These are phyloP conservation scores for Avena sativa DNA, from an alignment of 176 grass and related monocot genomes.

Conservation along the genomic window DNA sequence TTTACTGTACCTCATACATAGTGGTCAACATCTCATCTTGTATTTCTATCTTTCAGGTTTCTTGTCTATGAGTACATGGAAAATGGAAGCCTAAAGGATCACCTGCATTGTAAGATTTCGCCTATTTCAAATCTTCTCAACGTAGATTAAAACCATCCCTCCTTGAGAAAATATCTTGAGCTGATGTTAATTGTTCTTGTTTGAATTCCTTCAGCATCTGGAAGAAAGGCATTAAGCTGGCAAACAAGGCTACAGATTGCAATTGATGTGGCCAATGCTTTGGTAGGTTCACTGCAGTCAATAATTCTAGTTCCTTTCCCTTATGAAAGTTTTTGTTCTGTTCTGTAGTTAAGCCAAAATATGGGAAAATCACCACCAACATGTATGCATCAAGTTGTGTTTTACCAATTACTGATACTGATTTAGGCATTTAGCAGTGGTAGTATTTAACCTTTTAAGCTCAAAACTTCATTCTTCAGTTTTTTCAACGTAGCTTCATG, in stretches of 20 bases:
- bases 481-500: neutral
- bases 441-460: neutral
- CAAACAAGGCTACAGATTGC: conserved; percentile 82
- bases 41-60: conserved; percentile 63
- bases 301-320: conserved; percentile 14
- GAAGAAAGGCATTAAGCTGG: conserved; percentile 75
- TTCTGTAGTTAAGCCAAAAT: neutral
- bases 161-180: neutral
- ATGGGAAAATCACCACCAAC: neutral
- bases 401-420: neutral
- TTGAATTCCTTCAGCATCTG: conserved; percentile 60
- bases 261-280: conserved; percentile 91
- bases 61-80: conserved; percentile 98
- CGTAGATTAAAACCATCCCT: conserved; percentile 10
- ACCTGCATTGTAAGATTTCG: conserved; percentile 77
- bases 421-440: neutral
- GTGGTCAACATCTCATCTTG: neutral
- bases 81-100: conserved; percentile 96
- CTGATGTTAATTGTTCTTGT: conserved; percentile 14
- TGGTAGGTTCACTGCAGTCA: conserved; percentile 54
- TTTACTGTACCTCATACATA: neutral
- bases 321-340: neutral
- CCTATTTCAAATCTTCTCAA: conserved; percentile 33
- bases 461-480: neutral
- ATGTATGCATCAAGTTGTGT: conserved; percentile 4